Conservation (phyloP, 2,329 filamentous ascomycete genomes). For the Ophiocordyceps camponoti-floridani region DNA sequence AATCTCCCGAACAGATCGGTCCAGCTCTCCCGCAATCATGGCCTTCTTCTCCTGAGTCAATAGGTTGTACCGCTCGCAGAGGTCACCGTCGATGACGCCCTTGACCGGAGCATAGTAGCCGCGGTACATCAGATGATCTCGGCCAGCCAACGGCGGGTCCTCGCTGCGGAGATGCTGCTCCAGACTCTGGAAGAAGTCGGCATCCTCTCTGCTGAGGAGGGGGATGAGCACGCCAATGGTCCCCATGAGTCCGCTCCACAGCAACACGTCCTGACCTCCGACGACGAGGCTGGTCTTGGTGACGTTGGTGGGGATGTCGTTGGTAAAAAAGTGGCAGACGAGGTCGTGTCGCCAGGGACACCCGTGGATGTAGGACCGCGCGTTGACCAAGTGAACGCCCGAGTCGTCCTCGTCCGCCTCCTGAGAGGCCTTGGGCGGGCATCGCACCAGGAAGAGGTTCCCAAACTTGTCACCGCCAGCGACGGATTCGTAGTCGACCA, state of each 20-base stretch:
- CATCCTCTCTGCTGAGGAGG: conserved; percentile 79
- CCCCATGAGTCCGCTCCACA: conserved; percentile 90
- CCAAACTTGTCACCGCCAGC: conserved; percentile 96
- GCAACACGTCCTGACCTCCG: conserved; percentile 74
- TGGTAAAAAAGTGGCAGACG: conserved; percentile 75
- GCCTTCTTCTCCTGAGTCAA: conserved; percentile 79
- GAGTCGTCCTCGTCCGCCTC: conserved; percentile 86
- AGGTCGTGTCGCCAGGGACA: conserved; percentile 70
- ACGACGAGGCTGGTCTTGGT: conserved; percentile 80
- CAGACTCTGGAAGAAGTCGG: conserved; percentile 92
- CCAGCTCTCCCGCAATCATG: conserved; percentile 84
- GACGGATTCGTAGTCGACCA: conserved; percentile 95
- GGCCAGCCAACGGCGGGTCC: conserved; percentile 72
- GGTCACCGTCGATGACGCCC: conserved; percentile 88
- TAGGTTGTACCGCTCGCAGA: conserved; percentile 81
- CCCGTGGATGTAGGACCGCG: conserved; percentile 77
- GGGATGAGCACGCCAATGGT: conserved; percentile 88
- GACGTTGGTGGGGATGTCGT: conserved; percentile 83
- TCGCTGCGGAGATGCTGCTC: conserved; percentile 77
- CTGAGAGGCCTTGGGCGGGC: conserved; percentile 68
- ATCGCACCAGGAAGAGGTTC: conserved; percentile 84
- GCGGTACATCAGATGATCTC: conserved; percentile 90
- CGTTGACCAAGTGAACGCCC: conserved; percentile 79
- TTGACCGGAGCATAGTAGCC: conserved; percentile 95
- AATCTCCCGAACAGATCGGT: conserved; percentile 79